A percentile compares a stretch with the other conserved stretches of the same genome.
Evolutionary conservation across 2,329 filamentous ascomycete genomes (phyloP).

Genomic region (Calonectria pseudoreteaudii): DNA sequence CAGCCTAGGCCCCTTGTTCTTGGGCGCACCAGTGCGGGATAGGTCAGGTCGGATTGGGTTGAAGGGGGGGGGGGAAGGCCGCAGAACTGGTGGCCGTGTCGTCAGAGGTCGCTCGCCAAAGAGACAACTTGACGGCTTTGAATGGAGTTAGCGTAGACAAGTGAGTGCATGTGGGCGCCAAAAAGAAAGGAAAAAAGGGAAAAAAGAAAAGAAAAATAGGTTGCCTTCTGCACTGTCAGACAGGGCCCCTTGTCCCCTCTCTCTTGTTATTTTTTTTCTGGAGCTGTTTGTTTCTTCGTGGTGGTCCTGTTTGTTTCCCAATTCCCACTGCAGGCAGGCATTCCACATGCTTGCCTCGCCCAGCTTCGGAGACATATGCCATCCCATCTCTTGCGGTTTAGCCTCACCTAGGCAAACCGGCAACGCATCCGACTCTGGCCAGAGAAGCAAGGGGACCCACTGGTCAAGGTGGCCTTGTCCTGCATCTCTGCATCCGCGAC

Average conservation of each 20-base stretch:
- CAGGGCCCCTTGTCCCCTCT: not conserved
- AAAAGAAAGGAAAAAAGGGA: not conserved
- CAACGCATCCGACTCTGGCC: not conserved
- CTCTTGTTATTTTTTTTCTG: not conserved
- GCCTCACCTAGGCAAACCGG: not conserved
- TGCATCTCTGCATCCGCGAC: slow-evolving; percentile 6
- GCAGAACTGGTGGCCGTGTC: slow-evolving; percentile 2
- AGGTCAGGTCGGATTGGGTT: not conserved
- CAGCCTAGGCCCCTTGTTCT: slow-evolving; percentile 6
- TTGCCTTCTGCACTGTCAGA: slow-evolving; percentile 3
- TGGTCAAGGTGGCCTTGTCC: slow-evolving; percentile 1
- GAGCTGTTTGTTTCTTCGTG: not conserved
- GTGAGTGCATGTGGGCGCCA: not conserved
- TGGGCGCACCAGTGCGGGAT: not conserved
- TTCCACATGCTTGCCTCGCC: not conserved
- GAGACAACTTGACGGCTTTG: not conserved
- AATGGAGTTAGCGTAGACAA: not conserved
- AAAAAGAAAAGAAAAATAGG: not conserved
- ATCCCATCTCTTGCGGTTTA: not conserved
- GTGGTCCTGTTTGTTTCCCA: not conserved
- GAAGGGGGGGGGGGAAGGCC: not conserved
- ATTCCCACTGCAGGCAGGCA: not conserved
- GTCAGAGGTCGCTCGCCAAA: not conserved
- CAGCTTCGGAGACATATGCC: slow-evolving; percentile 1
- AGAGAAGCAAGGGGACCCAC: not conserved